Evolutionary conservation across 2,329 filamentous ascomycete genomes (phyloP), one percentile per base, ranked within the genome.

Genomic region (Juglanconis oblonga): DNA sequence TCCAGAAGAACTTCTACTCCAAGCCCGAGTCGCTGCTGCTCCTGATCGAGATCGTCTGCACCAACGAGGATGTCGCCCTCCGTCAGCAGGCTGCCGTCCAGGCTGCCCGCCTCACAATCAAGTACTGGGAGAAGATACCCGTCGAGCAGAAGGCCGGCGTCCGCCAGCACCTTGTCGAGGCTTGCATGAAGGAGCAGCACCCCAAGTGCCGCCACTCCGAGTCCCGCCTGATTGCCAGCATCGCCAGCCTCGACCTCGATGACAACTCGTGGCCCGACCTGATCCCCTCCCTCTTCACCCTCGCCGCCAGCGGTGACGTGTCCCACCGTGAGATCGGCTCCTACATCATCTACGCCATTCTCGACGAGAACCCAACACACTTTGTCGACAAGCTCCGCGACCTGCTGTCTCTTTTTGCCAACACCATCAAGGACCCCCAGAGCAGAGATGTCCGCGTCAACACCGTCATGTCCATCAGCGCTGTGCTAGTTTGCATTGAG

Each of bases 401-500:
- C 71, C 85, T 98, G 62, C 91, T 98, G 70, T 82, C 84, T 69
- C 82, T 98, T 32, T 97, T 98, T 78, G 81, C 82, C 75, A 88
- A 88, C 74, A 96, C 93, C 52, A 95, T 99, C 70, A 87, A 90
- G 69, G 95, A 98, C 71, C 87, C 91, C 1, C 88, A 96, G 76
- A 97, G 92, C 74, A 85, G 90, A 64, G 92, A 97, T 73, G 95
- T 99, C 59, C 89, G 93, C 69, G 87, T 97, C 78, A 98, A 97
- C 81, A 96, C 95, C 36, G 88, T 97, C 77, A 86, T 96, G 70
- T 92, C 92, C 63, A 84, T 98, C 63, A 92, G 93, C 69, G 90
- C 92, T 70, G 83, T 97, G 69, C 88, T 94, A 57, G 89, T 96
- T 81, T 85, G 96, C 64, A 80, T 98, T 52, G 91, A 97, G 71